Evolutionary conservation across 2,329 filamentous ascomycete genomes (phyloP), one percentile per base, ranked within the genome.

Genomic region (Curvularia sp.): DNA sequence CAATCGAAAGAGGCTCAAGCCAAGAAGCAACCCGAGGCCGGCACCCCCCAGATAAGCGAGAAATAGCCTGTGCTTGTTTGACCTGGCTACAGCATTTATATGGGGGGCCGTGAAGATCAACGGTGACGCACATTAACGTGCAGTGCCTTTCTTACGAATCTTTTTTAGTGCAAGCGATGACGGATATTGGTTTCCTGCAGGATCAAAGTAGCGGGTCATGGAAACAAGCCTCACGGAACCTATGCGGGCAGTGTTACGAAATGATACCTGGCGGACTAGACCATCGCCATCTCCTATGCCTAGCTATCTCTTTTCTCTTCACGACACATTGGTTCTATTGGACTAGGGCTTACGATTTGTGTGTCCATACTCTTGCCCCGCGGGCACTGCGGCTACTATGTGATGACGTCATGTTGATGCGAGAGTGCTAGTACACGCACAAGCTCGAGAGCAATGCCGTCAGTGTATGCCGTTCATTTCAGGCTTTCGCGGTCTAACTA

Each of bases 261-360:
- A 69, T 74, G 74, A 76, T 76, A 76, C 74, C 74, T 76, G 71
- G 69, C 71, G 72, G 69, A 64, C 59, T 66, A 62, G 47, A 59
- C 60, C 57, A 66, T 69, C 70, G 70, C 70, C 74, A 65, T 67
- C 61, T 60, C 58, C 64, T 56, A 56, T 57, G 43, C 57, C 45
- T 60, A 58, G 39, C 49, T 63, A 64, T 61, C 51, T 61, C 55
- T 60, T 56, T 60, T 59, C 52, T 57, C 30, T 55, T 50, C 54
- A 46, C 32, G 43, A 59, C 36, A 55, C 38, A 32, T 21, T 57
- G 43, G 47, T 42, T 30, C 34, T 45, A 57, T 15, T 34, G 30
- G 19, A 57, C 5, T 25, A n/a, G 43, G 25, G 38, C 18, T 52
- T 43, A 43, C 21, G 4, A 21, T 8, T 47, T 34, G 19, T 32